A percentile compares a stretch with the other conserved stretches of the same genome.
Evolutionary conservation across 192 early-diverging fungal genomes (phyloP).

Genomic region (Gonapodya sp.): DNA sequence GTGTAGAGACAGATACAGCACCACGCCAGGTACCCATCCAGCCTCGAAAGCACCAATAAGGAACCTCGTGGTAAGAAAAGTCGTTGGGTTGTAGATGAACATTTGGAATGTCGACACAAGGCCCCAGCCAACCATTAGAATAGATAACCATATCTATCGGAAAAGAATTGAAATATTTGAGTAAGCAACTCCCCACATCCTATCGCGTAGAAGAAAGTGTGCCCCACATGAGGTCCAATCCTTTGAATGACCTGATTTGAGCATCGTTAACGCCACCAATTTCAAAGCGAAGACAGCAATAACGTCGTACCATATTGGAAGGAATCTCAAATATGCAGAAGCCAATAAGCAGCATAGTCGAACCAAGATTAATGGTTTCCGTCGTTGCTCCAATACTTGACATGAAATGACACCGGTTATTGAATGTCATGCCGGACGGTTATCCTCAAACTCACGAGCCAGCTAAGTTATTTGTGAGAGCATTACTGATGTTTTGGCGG

Average conservation of each 20-base stretch:
- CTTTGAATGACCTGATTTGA: conserved; percentile 23
- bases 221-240: conserved; percentile 30
- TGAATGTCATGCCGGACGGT: too few species aligned
- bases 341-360: conserved; percentile 32
- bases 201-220: neutral
- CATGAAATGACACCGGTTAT: too few species aligned
- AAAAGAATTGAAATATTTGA: too few species aligned
- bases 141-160: conserved; percentile 34
- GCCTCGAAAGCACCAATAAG: conserved; percentile 44
- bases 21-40: conserved; percentile 36
- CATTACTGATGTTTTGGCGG: conserved; percentile 29
- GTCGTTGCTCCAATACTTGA: neutral
- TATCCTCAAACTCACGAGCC: conserved; percentile 30
- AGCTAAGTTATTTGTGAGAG: conserved; percentile 36
- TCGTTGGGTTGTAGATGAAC: conserved; percentile 22
- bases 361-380: conserved; percentile 31
- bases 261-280: neutral
- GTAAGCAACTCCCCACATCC: neutral
- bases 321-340: conserved; percentile 37
- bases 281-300: neutral
- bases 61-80: conserved; percentile 34
- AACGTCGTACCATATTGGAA: conserved; percentile 24
- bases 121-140: conserved; percentile 27
- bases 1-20: conserved; percentile 38
- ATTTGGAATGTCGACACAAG: conserved; percentile 23